Evolutionary conservation across 805 yeast species (phyloP).

Genomic region (Wickerhamiella sergipiensis): DNA sequence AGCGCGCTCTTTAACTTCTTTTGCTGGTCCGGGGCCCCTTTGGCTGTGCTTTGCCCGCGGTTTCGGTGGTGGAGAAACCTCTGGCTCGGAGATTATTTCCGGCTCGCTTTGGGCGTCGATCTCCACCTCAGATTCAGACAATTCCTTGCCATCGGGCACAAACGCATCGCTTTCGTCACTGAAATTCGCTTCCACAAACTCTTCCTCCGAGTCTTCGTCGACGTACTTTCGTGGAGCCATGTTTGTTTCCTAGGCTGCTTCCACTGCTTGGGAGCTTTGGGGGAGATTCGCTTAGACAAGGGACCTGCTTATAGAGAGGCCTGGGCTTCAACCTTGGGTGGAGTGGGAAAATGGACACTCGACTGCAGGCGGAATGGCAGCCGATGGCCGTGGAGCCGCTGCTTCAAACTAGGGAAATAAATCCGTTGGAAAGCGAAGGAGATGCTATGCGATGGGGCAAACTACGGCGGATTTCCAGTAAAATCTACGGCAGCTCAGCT

Average conservation of each 20-base stretch:
- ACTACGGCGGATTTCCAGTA: slow-evolving; percentile 29
- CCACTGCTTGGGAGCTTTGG: too few species aligned
- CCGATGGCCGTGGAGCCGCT: background rate
- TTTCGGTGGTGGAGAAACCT: background rate
- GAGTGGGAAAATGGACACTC: slow-evolving; percentile 6
- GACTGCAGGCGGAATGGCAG: slow-evolving; percentile 7
- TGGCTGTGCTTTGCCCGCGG: background rate
- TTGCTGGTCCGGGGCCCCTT: background rate
- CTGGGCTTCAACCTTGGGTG: too few species aligned
- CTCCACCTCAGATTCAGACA: background rate
- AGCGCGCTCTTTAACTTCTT: background rate
- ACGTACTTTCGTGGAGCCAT: background rate
- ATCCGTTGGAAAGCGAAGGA: background rate
- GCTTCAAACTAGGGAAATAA: background rate
- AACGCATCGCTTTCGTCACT: background rate
- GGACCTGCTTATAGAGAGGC: background rate
- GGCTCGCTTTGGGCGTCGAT: background rate
- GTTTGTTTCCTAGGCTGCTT: too few species aligned
- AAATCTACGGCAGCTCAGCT: slow-evolving; percentile 23
- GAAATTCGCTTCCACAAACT: background rate
- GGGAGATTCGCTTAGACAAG: too few species aligned
- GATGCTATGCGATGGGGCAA: slow-evolving; percentile 25
- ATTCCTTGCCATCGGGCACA: background rate
- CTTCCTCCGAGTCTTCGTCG: background rate
- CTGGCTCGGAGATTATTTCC: background rate